phyloP scores from a whole-genome alignment of 495 filamentous ascomycete genomes.

The Neurospora sublineolata region DNA sequence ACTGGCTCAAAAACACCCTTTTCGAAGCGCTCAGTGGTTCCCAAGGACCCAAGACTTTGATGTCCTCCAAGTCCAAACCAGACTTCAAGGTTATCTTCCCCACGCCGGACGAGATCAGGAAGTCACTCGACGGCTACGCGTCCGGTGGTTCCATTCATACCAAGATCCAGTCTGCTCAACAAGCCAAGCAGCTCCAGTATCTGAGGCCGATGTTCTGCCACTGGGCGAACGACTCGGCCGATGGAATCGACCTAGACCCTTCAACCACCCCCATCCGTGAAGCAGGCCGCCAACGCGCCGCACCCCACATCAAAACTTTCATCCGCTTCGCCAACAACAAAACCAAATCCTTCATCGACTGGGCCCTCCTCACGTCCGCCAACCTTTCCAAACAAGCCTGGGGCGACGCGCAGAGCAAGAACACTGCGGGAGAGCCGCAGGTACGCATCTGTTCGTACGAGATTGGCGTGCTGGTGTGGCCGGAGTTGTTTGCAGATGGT shows the following conservation, averaged over 20 bases:
- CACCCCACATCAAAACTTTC: conserved; percentile 88
- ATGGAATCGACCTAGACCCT: conserved; percentile 14
- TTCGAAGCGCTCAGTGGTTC: conserved; percentile 40
- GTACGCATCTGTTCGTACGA: conserved; percentile 73
- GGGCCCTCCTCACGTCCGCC: conserved; percentile 77
- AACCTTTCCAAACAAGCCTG: conserved; percentile 86
- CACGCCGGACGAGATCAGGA: conserved; percentile 65
- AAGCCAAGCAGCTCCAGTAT: conserved; percentile 66
- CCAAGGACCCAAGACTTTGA: not conserved
- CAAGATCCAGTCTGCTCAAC: conserved; percentile 54
- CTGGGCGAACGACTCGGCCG: conserved; percentile 48
- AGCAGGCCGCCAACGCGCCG: conserved; percentile 59
- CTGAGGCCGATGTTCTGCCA: conserved; percentile 58
- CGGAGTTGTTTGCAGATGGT: conserved; percentile 44
- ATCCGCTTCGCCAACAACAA: conserved; percentile 49
- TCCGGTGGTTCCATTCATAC: conserved; percentile 77
- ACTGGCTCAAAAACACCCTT: conserved; percentile 61
- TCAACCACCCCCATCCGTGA: conserved; percentile 10
- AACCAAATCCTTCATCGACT: conserved; percentile 77
- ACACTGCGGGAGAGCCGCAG: conserved; percentile 37
- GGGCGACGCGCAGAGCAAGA: conserved; percentile 43
- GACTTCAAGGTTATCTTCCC: conserved; percentile 62
- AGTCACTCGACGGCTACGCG: conserved; percentile 64
- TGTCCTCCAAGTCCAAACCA: conserved; percentile 5
- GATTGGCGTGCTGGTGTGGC: conserved; percentile 78